These are phyloP conservation scores for Beauveria asiatica DNA, from an alignment of 2,329 filamentous ascomycete species.

Conservation along the genomic window DNA sequence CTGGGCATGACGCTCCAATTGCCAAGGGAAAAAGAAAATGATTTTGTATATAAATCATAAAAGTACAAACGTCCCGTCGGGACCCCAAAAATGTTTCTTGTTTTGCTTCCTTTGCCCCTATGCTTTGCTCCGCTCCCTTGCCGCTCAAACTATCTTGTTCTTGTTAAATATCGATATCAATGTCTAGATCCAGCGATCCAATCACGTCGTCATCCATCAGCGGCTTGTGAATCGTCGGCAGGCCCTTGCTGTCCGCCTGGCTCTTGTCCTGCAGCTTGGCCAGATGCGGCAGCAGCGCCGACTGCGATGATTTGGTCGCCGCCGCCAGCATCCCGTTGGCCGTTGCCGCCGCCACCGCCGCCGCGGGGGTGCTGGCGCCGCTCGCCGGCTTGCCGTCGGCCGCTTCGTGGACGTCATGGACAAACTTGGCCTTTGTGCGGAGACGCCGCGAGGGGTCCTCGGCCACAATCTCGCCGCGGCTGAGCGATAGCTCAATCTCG, in stretches of 20 bases:
- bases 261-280: conserved; percentile 46
- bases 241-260: conserved; percentile 48
- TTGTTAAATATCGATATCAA: conserved; percentile 75
- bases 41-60: too few species aligned
- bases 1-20: too few species aligned
- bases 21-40: too few species aligned
- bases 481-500: conserved; percentile 51
- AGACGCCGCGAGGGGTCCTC: conserved; percentile 54
- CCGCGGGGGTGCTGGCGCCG: conserved; percentile 40
- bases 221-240: conserved; percentile 65
- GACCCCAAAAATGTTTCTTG: too few species aligned
- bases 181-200: conserved; percentile 77
- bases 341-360: conserved; percentile 24
- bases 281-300: conserved; percentile 39
- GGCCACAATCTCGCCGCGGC: conserved; percentile 52
- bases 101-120: too few species aligned
- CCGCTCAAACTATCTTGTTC: not conserved
- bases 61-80: too few species aligned
- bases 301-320: conserved; percentile 23
- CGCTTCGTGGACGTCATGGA: conserved; percentile 51
- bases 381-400: conserved; percentile 33
- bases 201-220: conserved; percentile 91
- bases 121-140: too few species aligned
- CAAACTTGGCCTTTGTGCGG: conserved; percentile 58
- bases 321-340: conserved; percentile 45